Evolutionary conservation across 345 rosid genomes (phyloP).

Genomic region (Pelargonium nanum): DNA sequence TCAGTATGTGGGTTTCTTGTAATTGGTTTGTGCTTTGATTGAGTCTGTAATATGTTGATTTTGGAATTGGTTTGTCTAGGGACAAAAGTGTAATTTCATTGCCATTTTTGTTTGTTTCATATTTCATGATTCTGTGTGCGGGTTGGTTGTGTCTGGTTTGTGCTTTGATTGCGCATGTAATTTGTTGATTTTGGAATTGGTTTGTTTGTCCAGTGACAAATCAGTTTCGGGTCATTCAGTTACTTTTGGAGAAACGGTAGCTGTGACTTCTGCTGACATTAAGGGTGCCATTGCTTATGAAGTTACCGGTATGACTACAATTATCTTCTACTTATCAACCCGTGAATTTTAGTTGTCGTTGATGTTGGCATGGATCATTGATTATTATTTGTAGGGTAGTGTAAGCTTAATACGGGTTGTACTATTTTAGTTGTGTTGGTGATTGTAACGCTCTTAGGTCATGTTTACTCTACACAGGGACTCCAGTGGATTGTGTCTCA

Average conservation of each 20-base stretch:
- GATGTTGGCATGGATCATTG: no score
- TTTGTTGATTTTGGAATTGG: constrained; percentile 1
- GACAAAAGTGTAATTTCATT: neutral
- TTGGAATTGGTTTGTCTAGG: no score
- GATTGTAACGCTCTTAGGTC: constrained; percentile 5
- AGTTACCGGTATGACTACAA: constrained; percentile 55
- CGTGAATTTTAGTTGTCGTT: no score
- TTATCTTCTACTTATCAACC: no score
- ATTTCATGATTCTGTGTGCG: neutral
- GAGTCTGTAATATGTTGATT: no score
- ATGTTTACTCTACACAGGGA: constrained; percentile 48
- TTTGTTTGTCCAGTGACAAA: constrained; percentile 55
- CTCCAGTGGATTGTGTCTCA: constrained; percentile 97
- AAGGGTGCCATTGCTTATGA: constrained; percentile 72
- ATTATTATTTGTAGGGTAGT: no score
- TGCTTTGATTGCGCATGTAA: neutral
- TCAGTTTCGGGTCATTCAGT: constrained; percentile 71
- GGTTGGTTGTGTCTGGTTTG: neutral
- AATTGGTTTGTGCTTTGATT: no score
- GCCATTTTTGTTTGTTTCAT: no score
- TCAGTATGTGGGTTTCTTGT: no score
- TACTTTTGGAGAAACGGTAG: constrained; percentile 68
- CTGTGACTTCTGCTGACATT: constrained; percentile 51
- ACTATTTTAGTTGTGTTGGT: constrained; percentile 7
- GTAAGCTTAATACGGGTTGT: no score